These are phyloP conservation scores for Tremella mesenterica DNA, from an alignment of 768 basidiomycete genomes.

Conservation along the genomic window DNA sequence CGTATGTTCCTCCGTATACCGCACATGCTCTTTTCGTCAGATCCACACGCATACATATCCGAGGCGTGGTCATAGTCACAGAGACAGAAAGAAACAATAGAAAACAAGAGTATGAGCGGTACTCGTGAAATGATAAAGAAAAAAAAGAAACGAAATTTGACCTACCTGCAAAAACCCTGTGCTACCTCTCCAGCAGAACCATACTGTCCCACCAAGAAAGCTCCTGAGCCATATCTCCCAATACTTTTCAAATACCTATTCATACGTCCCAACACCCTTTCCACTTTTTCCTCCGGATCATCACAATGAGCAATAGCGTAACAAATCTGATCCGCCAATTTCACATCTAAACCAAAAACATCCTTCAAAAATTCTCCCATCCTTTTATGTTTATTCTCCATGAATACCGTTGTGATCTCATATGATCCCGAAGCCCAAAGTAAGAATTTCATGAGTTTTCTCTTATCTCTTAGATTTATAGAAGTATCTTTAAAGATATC, in stretches of 20 bases:
- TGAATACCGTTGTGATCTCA: background rate
- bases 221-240: constrained; percentile 76
- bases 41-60: background rate
- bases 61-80: constrained; percentile 35
- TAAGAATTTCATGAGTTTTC: constrained; percentile 84
- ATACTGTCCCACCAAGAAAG: constrained; percentile 91
- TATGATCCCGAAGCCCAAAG: constrained; percentile 59
- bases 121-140: background rate
- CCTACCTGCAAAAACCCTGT: constrained; percentile 62
- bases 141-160: background rate
- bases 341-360: constrained; percentile 56
- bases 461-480: constrained; percentile 71
- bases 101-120: background rate
- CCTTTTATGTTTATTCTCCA: constrained; percentile 52
- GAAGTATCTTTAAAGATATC: constrained; percentile 79
- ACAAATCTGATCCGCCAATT: constrained; percentile 56
- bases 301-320: constrained; percentile 71
- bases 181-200: constrained; percentile 85
- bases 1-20: constrained; percentile 53
- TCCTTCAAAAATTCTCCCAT: constrained; percentile 60
- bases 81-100: background rate
- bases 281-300: constrained; percentile 55
- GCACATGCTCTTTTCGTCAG: constrained; percentile 59
- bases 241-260: constrained; percentile 65
- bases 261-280: constrained; percentile 60